phyloP scores from a whole-genome alignment of 495 filamentous ascomycete genomes.

The Stereocaulon alpinum region DNA sequence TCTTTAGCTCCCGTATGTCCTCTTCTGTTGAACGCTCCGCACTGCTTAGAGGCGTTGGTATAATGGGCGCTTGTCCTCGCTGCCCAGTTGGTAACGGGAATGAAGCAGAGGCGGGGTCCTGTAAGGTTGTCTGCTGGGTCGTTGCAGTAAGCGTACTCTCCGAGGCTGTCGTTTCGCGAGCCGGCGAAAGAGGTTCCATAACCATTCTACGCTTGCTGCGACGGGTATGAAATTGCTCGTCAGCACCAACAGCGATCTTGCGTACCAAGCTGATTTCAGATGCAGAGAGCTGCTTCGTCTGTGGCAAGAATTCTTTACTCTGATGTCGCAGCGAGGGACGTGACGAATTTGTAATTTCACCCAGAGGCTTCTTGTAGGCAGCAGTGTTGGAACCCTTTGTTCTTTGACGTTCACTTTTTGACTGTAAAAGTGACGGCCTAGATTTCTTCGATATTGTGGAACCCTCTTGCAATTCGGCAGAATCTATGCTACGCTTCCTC shows the following conservation, averaged over 20 bases:
- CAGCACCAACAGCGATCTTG: conserved; percentile 5
- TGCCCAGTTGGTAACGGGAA: background rate
- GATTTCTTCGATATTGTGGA: conserved; percentile 5
- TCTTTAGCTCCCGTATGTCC: background rate
- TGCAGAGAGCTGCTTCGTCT: background rate
- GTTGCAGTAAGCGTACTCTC: conserved; percentile 3
- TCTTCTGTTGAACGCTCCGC: background rate
- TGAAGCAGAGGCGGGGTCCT: background rate
- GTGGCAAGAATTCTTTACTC: background rate
- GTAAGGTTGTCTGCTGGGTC: conserved; percentile 1
- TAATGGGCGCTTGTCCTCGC: background rate
- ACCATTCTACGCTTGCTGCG: background rate
- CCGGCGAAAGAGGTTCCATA: conserved; percentile 12
- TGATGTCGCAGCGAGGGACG: background rate
- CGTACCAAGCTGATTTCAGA: conserved; percentile 5
- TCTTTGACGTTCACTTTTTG: background rate
- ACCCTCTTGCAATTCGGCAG: background rate
- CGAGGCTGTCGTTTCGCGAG: conserved; percentile 12
- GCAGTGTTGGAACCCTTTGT: background rate
- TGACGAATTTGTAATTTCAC: conserved; percentile 5
- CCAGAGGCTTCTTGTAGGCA: background rate
- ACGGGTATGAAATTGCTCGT: background rate
- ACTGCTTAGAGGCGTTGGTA: conserved; percentile 9
- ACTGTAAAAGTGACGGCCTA: background rate
- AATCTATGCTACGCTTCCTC: background rate